Conservation (phyloP, 441 rosid species). For the Populus trichocarpa region DNA sequence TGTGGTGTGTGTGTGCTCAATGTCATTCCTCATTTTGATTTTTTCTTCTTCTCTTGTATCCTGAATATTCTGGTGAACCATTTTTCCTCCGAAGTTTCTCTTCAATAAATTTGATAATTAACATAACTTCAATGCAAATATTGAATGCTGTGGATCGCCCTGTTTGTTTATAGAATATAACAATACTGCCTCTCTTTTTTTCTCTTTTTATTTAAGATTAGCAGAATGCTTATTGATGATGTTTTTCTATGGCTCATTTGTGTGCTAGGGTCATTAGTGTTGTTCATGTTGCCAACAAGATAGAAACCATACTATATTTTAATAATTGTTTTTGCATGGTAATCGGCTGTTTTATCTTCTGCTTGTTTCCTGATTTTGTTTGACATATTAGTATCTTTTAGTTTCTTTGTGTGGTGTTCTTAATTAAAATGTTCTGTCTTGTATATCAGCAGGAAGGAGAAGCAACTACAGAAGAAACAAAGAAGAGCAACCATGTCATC, state of each 20-base stretch:
- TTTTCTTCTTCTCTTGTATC: neutral
- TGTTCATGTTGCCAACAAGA: too few species aligned
- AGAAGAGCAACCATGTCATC: constrained; percentile 46
- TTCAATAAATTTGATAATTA: neutral
- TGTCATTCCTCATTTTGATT: neutral
- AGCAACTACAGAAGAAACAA: constrained; percentile 39
- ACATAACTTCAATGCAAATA: neutral
- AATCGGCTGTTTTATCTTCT: neutral
- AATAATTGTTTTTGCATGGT: too few species aligned
- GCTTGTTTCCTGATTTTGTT: neutral
- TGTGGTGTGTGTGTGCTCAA: neutral
- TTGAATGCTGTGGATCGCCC: neutral
- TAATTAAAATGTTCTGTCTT: neutral
- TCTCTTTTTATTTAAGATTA: neutral
- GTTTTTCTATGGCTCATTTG: neutral
- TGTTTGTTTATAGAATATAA: neutral
- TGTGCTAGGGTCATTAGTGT: neutral
- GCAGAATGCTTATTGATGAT: neutral
- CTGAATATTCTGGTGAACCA: neutral
- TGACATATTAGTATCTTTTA: too few species aligned
- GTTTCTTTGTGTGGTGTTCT: neutral
- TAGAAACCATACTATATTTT: too few species aligned
- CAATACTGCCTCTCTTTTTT: neutral
- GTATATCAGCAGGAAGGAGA: constrained; percentile 40
- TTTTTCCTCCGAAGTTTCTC: neutral